Evolutionary conservation across 305 asterid species (phyloP).

Genomic region (Withania somnifera): DNA sequence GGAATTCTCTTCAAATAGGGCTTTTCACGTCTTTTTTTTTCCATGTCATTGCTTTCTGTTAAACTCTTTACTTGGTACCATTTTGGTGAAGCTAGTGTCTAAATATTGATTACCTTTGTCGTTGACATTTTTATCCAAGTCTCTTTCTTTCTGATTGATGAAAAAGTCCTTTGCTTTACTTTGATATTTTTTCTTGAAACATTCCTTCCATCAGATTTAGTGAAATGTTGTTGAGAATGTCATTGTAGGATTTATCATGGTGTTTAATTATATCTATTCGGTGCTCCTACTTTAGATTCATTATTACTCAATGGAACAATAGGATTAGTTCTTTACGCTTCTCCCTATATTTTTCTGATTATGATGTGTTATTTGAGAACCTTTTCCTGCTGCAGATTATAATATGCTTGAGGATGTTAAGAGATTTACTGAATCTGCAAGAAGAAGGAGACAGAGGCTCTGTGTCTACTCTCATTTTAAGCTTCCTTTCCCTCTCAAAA

Average conservation of each 20-base stretch:
- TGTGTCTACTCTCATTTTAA: conserved; percentile 24
- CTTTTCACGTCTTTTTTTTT: neutral
- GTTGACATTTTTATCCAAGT: neutral
- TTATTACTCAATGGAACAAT: neutral
- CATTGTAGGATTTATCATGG: neutral
- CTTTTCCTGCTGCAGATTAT: conserved; percentile 33
- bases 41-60: neutral
- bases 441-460: conserved; percentile 47
- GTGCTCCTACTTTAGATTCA: neutral
- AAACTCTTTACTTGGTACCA: neutral
- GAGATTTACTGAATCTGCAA: conserved; percentile 72
- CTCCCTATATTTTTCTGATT: neutral
- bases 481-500: conserved; percentile 48
- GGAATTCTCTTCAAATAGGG: neutral
- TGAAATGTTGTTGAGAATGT: neutral
- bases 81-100: neutral
- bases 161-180: neutral
- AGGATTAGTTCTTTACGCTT: neutral
- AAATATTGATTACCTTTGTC: neutral
- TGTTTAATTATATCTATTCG: neutral
- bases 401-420: conserved; percentile 84
- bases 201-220: neutral
- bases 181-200: neutral
- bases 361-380: neutral
- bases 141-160: neutral